These are phyloP conservation scores for Ephemerocybe angulata DNA, from an alignment of 768 basidiomycete genomes.

Conservation along the genomic window DNA sequence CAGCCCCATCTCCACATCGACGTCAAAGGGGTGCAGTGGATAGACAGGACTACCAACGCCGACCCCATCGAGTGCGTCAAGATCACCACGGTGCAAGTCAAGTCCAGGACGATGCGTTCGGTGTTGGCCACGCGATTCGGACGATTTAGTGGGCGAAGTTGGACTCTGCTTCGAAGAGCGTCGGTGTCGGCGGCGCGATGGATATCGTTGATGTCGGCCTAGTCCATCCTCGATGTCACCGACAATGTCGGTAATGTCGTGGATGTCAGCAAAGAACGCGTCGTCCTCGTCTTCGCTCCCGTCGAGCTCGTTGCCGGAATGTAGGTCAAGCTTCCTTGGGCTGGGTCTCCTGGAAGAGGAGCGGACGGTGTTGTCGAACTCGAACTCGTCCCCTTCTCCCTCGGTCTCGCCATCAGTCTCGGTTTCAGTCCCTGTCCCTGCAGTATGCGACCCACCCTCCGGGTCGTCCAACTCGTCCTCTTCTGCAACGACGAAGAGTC, in stretches of 20 bases:
- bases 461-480: conserved; percentile 30
- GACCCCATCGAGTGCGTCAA: not conserved
- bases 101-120: not conserved
- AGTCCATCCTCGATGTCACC: conserved; percentile 8
- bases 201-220: not conserved
- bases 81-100: not conserved
- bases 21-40: not conserved
- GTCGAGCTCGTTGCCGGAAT: not conserved
- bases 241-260: conserved; percentile 9
- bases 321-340: not conserved
- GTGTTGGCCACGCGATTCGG: not conserved
- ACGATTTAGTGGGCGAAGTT: not conserved
- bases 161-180: not conserved
- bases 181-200: not conserved
- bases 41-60: not conserved
- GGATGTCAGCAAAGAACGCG: conserved; percentile 7
- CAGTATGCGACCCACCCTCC: conserved; percentile 1
- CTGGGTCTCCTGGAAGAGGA: not conserved
- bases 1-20: not conserved
- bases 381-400: conserved; percentile 11
- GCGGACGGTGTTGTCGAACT: not conserved
- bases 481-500: conserved; percentile 41
- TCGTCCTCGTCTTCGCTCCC: conserved; percentile 9
- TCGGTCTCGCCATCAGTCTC: conserved; percentile 10
- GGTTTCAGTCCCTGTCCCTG: conserved; percentile 3